Base-by-base conservation (phyloP, 2,329 filamentous ascomycete species). In the Penicillium verrucosum region DNA sequence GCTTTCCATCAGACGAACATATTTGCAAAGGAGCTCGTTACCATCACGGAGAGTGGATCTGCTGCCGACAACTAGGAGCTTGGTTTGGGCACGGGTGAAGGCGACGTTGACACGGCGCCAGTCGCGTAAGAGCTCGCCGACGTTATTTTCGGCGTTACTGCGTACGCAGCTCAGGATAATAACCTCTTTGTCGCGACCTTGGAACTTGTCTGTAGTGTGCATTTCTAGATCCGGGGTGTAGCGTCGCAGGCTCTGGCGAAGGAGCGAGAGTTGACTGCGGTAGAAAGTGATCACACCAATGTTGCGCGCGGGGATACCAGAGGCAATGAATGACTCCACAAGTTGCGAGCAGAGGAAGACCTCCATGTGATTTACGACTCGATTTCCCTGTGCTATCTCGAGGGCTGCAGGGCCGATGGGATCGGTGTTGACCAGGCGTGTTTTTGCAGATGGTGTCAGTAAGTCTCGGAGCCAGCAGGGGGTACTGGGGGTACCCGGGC, bases 231-330 rank as follows among this genome's bases (percentile, higher is more conserved):
- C 83, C 0, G 80, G 76, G 0, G 80, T 76, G 64, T 81, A 75
- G 41, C 77, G 78, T 32, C 85, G 84, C 34, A 96, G 83, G 11
- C 81, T 81, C 59, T 92, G 85, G 62, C 90, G 89, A 1, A 99
- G 81, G 2, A 96, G 79, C 0, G 90, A 87, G 1, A 99, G 85
- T 73, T 99, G 94, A 6, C 89, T 92, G 57, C 94, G 89, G 75
- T 99, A 99, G 74, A 97, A 92, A 16, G 94, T 97, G 78, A 99
- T 97, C 63, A 99, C 89, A 45, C 94, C 94, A 55, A 99, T 92
- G 51, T 93, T 89, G 0, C 79, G 77, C 0, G 89, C 82, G 0
- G 89, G 78, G 0, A 97, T 83, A 27, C 94, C 94, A 1, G 86
- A 82, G 0, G 84, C 82, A 47, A 97, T 81, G 3, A 99, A 82